A percentile compares a stretch with the other conserved stretches of the same genome.
Evolutionary conservation across 2,329 filamentous ascomycete genomes (phyloP).

Genomic region (Talaromyces sp.): DNA sequence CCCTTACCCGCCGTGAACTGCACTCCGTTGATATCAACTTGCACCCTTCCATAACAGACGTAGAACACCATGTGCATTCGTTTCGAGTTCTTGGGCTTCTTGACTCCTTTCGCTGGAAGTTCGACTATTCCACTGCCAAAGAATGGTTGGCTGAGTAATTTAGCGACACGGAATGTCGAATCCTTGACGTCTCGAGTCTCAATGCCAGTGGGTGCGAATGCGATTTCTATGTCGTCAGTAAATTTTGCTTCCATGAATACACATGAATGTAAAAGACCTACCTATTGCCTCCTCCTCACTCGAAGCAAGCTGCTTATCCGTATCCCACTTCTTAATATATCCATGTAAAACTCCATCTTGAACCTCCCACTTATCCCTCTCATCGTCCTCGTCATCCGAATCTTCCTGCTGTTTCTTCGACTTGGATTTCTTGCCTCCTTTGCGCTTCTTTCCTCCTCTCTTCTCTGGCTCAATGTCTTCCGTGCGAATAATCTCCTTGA

Average conservation of each 20-base stretch:
- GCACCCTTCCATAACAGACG: constrained; percentile 76
- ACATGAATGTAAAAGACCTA: constrained; percentile 21
- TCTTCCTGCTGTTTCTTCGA: constrained; percentile 37
- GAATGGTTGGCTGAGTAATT: constrained; percentile 78
- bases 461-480: constrained; percentile 56
- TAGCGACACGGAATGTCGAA: constrained; percentile 81
- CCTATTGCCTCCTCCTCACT: constrained; percentile 42
- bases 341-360: constrained; percentile 43
- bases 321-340: constrained; percentile 44
- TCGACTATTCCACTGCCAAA: constrained; percentile 90
- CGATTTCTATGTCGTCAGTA: constrained; percentile 50
- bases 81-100: constrained; percentile 84
- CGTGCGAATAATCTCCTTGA: constrained; percentile 74
- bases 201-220: constrained; percentile 57
- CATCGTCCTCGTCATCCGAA: constrained; percentile 39
- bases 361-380: constrained; percentile 44
- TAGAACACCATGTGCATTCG: constrained; percentile 99
- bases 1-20: constrained; percentile 79
- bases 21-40: constrained; percentile 60
- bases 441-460: constrained; percentile 36
- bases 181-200: constrained; percentile 56
- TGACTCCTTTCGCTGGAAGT: constrained; percentile 75
- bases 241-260: background rate
- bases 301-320: constrained; percentile 34
- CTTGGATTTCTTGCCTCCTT: constrained; percentile 31